A percentile compares a stretch with the other conserved stretches of the same genome.
These are phyloP conservation scores for Hawksworthiomyces lignivorus DNA, from an alignment of 2,329 filamentous ascomycete genomes.

Conservation along the genomic window DNA sequence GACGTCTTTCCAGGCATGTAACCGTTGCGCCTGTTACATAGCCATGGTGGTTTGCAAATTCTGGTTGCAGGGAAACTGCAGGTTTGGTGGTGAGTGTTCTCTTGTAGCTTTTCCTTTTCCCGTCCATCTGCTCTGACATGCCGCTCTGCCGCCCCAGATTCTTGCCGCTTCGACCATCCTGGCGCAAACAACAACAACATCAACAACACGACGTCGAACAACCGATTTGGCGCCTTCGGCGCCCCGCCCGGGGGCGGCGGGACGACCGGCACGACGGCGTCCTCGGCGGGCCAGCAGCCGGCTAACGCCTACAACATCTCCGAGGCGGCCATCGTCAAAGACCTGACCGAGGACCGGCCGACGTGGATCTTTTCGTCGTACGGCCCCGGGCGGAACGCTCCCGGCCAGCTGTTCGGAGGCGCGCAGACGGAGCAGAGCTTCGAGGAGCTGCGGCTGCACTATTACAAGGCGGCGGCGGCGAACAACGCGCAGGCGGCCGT, in stretches of 20 bases:
- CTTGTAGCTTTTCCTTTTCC: background rate
- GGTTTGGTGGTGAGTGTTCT: slow-evolving; percentile 38
- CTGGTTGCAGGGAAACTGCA: slow-evolving; percentile 44
- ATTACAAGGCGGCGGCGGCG: slow-evolving; percentile 49
- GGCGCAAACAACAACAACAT: slow-evolving; percentile 23
- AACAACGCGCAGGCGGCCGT: slow-evolving; percentile 53
- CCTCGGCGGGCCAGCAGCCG: background rate
- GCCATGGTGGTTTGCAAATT: slow-evolving; percentile 35
- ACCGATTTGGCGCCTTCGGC: slow-evolving; percentile 46
- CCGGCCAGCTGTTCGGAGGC: slow-evolving; percentile 78
- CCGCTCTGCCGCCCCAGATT: slow-evolving; percentile 29
- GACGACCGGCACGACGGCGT: background rate
- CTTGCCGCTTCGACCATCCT: slow-evolving; percentile 48
- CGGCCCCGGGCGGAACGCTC: slow-evolving; percentile 67
- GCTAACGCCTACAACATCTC: slow-evolving; percentile 45
- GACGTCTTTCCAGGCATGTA: no score
- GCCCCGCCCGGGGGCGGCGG: slow-evolving; percentile 8
- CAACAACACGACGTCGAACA: no score
- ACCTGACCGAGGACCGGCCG: slow-evolving; percentile 65
- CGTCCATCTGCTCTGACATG: background rate
- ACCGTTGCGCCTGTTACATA: background rate
- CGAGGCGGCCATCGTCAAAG: slow-evolving; percentile 52
- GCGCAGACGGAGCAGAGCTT: slow-evolving; percentile 73
- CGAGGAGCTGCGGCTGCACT: slow-evolving; percentile 78
- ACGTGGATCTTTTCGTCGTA: slow-evolving; percentile 84